Evolutionary conservation across 176 grass and related monocot species (phyloP).

Genomic region (Phragmites australis): DNA sequence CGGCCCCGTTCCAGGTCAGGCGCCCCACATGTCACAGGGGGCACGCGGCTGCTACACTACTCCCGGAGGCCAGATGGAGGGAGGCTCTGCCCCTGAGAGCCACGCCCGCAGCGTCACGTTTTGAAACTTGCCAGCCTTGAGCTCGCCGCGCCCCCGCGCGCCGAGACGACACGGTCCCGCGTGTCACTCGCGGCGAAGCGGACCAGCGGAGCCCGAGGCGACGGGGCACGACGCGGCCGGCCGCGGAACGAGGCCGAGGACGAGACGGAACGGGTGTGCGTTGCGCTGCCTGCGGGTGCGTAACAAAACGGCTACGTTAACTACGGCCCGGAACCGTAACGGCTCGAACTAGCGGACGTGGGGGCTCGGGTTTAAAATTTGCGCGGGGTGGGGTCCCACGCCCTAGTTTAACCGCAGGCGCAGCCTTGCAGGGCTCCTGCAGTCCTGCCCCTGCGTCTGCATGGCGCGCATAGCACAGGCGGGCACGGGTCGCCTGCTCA

Average conservation of each 20-base stretch:
- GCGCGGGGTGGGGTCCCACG: not conserved
- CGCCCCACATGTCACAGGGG: conserved; percentile 31
- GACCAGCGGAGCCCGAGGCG: not conserved
- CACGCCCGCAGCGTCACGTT: conserved; percentile 14
- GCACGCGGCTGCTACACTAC: not conserved
- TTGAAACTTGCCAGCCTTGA: conserved; percentile 39
- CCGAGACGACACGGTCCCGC: conserved; percentile 28
- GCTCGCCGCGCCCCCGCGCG: not conserved
- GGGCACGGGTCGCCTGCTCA: not conserved
- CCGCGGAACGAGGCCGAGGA: conserved; percentile 14
- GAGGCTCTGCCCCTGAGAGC: not conserved
- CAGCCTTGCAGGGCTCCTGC: not conserved
- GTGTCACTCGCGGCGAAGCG: conserved; percentile 8
- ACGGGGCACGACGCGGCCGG: not conserved
- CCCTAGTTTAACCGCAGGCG: not conserved
- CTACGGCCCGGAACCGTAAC: not conserved
- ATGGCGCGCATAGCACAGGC: not conserved
- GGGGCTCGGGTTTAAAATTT: conserved; percentile 12
- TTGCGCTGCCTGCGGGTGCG: not conserved
- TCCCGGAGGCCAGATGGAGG: not conserved
- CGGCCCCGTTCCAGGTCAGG: not conserved
- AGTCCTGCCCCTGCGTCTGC: not conserved
- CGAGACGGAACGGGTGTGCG: not conserved
- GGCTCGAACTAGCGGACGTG: not conserved
- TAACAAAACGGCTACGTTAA: conserved; percentile 47